Conservation (phyloP, 768 basidiomycete species). For the Lepiota venenata region DNA sequence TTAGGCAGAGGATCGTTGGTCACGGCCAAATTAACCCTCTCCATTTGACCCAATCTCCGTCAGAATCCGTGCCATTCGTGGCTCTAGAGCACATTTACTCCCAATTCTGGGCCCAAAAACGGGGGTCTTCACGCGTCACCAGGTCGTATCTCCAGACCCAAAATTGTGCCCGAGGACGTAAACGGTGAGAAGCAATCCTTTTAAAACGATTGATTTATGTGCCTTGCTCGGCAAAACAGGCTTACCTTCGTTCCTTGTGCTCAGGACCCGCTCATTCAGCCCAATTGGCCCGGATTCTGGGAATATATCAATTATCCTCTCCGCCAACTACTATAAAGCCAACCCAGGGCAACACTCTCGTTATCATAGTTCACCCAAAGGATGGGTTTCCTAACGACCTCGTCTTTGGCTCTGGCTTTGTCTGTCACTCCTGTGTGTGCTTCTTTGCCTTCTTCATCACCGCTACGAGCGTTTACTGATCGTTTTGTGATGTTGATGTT, state of each 20-base stretch:
- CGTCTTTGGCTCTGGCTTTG: conserved; percentile 30
- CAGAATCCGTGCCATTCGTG: not conserved
- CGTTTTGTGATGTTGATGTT: not conserved
- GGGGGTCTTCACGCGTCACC: not conserved
- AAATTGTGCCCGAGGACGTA: not conserved
- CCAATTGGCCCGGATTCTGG: conserved; percentile 18
- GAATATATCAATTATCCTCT: not conserved
- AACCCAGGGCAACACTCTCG: not conserved
- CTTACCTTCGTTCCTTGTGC: not conserved
- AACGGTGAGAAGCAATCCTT: not conserved
- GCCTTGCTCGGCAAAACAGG: conserved; percentile 7
- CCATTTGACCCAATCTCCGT: not conserved
- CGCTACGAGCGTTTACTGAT: not conserved
- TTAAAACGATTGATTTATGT: not conserved
- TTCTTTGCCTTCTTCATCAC: not conserved
- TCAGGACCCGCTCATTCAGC: not conserved
- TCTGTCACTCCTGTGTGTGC: conserved; percentile 36
- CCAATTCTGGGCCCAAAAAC: not conserved
- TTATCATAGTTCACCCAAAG: conserved; percentile 14
- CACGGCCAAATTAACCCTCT: not conserved
- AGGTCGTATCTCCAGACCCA: not conserved
- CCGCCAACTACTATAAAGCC: conserved; percentile 3
- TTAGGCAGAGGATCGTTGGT: not conserved
- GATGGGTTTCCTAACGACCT: conserved; percentile 30
- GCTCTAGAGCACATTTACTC: not conserved